These are phyloP conservation scores for Styphnolobium japonicum DNA, from an alignment of 306 rosid genomes.

Conservation along the genomic window DNA sequence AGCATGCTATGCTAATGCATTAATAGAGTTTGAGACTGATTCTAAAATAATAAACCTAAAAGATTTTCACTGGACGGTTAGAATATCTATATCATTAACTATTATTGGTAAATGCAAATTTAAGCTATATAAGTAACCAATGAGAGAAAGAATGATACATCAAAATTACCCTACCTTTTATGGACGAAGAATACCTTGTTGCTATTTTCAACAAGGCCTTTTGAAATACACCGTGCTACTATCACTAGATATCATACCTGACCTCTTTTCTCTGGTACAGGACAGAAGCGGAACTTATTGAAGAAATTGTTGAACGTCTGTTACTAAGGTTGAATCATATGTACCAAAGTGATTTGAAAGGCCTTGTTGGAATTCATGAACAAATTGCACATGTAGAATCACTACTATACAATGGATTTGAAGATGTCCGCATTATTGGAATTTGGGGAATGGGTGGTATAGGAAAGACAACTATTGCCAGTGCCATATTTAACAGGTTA, in stretches of 20 bases:
- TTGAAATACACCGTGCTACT: too few species aligned
- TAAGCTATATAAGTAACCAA: too few species aligned
- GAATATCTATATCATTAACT: too few species aligned
- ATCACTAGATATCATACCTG: not conserved
- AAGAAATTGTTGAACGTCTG: not conserved
- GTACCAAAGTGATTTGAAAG: not conserved
- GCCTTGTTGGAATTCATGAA: not conserved
- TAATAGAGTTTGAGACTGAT: too few species aligned
- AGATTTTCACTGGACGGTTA: too few species aligned
- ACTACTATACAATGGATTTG: not conserved
- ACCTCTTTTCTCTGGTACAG: not conserved
- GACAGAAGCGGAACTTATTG: not conserved
- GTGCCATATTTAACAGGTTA: not conserved
- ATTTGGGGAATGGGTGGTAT: conserved; percentile 10
- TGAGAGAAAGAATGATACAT: too few species aligned
- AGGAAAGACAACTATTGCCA: not conserved
- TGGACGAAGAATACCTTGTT: too few species aligned
- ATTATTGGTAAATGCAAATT: too few species aligned
- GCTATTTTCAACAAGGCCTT: too few species aligned
- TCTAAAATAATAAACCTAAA: too few species aligned
- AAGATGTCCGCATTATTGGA: not conserved
- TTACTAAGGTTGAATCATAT: not conserved
- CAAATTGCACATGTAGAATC: not conserved
- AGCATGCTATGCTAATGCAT: too few species aligned
- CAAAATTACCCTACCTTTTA: too few species aligned